A percentile compares a stretch with the other conserved stretches of the same genome.
Evolutionary conservation across 2,329 filamentous ascomycete species (phyloP).

Genomic region (Fusarium circinatum): DNA sequence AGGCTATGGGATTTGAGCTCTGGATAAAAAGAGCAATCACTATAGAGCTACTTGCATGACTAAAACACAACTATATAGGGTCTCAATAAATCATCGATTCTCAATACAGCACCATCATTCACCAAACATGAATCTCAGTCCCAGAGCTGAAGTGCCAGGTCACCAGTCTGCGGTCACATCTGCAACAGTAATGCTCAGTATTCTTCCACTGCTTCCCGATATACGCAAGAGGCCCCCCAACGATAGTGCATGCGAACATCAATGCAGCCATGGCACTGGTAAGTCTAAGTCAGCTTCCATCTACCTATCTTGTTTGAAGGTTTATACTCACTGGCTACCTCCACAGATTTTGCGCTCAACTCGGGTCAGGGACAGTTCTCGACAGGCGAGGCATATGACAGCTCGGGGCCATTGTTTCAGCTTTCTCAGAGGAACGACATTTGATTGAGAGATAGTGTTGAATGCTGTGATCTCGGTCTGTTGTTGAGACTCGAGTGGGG

Average conservation of each 20-base stretch:
- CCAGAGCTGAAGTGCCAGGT: conserved; percentile 39
- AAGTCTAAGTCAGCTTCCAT: background rate
- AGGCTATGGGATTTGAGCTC: conserved; percentile 21
- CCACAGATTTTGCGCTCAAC: conserved; percentile 36
- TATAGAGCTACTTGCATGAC: background rate
- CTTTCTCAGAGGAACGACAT: conserved; percentile 31
- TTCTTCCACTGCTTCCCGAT: conserved; percentile 35
- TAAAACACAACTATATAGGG: background rate
- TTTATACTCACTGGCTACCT: conserved; percentile 35
- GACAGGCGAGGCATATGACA: conserved; percentile 35
- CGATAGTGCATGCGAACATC: conserved; percentile 32
- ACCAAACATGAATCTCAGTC: conserved; percentile 40
- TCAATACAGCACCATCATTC: background rate
- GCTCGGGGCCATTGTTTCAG: conserved; percentile 38
- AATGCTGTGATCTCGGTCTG: conserved; percentile 22
- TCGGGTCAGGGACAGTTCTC: conserved; percentile 34
- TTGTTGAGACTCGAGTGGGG: background rate
- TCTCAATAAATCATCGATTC: background rate
- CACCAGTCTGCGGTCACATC: conserved; percentile 35
- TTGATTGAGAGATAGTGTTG: conserved; percentile 30
- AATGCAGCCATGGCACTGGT: conserved; percentile 33
- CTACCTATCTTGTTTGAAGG: background rate
- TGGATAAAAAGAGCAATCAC: background rate
- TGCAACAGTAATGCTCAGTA: conserved; percentile 41
- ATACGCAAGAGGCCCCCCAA: conserved; percentile 32